Percentiles rank a stretch among this genome's conserved stretches.
Conservation (phyloP, 2,329 filamentous ascomycete genomes). For the Penicillium sp. region DNA sequence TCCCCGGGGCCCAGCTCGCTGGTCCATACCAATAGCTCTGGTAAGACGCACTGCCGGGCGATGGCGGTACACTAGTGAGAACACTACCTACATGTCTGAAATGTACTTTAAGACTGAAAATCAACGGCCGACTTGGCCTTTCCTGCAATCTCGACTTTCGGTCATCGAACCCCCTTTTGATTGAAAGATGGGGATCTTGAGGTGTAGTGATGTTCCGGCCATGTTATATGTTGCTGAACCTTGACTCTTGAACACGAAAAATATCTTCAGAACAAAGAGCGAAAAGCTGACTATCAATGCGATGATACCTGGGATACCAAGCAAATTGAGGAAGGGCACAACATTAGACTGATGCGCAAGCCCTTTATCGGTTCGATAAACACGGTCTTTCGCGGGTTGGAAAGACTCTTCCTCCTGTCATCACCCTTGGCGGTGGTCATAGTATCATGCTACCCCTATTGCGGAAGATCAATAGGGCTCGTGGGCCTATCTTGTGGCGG, state of each 20-base stretch:
- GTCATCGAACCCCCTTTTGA: constrained; percentile 69
- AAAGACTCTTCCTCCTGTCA: constrained; percentile 73
- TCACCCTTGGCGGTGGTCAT: constrained; percentile 7
- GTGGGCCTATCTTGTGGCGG: constrained; percentile 67
- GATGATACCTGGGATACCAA: no score
- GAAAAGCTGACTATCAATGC: constrained; percentile 27
- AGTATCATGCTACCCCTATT: constrained; percentile 41
- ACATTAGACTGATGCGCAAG: constrained; percentile 67
- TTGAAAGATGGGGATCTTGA: constrained; percentile 75
- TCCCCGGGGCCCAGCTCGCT: constrained; percentile 57
- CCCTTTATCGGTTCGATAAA: constrained; percentile 65
- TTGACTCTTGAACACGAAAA: no score
- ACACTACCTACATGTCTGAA: neutral
- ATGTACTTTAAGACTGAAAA: neutral
- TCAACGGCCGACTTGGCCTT: constrained; percentile 79
- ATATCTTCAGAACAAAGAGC: neutral
- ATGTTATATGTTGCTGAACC: constrained; percentile 65
- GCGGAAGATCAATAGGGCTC: constrained; percentile 62
- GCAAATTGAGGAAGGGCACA: constrained; percentile 84
- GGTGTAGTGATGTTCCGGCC: constrained; percentile 82
- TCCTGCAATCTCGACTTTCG: constrained; percentile 84
- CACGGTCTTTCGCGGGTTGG: constrained; percentile 68
- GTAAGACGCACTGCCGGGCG: constrained; percentile 80
- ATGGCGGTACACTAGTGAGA: constrained; percentile 75
- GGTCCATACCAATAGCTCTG: constrained; percentile 74